A percentile compares a stretch with the other conserved stretches of the same genome.
phyloP scores from a whole-genome alignment of 805 yeast genomes.

The Teunomyces funiuensis region DNA sequence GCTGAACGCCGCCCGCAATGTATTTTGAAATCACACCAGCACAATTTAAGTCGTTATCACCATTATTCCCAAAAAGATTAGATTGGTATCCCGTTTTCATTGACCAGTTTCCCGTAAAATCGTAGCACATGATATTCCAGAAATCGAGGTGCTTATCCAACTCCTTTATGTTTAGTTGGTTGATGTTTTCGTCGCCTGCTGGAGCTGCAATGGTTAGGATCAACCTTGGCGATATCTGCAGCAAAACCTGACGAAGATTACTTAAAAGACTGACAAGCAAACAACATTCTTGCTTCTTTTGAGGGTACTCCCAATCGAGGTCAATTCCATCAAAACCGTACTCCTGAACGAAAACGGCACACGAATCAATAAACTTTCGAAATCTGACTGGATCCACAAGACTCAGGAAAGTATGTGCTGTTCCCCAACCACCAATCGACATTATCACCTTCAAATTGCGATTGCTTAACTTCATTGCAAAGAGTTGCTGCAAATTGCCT shows the following conservation, averaged over 20 bases:
- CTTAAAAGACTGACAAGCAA: constrained; percentile 45
- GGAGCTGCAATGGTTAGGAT: constrained; percentile 78
- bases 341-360: constrained; percentile 45
- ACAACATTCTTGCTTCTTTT: constrained; percentile 43
- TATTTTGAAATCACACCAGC: constrained; percentile 50
- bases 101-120: constrained; percentile 79
- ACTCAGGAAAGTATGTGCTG: constrained; percentile 41
- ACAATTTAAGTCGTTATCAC: constrained; percentile 44
- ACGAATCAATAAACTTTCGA: constrained; percentile 48
- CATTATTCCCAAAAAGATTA: constrained; percentile 50
- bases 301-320: constrained; percentile 93
- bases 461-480: constrained; percentile 41
- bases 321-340: constrained; percentile 88
- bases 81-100: constrained; percentile 62
- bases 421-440: constrained; percentile 84
- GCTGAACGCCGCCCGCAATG: constrained; percentile 38
- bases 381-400: constrained; percentile 28
- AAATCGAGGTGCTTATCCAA: constrained; percentile 60
- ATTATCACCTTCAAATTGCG: constrained; percentile 54
- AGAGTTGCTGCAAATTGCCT: constrained; percentile 55
- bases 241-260: constrained; percentile 39
- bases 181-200: constrained; percentile 50
- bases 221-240: constrained; percentile 28
- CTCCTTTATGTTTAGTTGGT: constrained; percentile 43
- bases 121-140: constrained; percentile 93